Conservation (phyloP, 495 filamentous ascomycete species). For the Lasiosphaeriaceae sp. region DNA sequence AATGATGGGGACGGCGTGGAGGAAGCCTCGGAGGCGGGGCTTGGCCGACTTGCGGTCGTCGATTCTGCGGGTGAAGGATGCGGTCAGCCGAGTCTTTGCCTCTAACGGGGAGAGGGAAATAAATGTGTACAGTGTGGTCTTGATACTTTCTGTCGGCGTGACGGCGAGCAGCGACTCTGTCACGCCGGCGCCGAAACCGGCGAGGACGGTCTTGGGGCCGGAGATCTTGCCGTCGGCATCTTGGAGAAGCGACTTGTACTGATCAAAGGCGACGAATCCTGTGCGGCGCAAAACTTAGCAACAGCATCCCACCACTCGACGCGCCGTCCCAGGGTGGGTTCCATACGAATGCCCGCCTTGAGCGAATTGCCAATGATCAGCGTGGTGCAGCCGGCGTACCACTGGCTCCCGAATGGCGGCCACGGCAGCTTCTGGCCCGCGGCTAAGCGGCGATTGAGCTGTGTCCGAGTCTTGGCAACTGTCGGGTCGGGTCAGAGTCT, state of each 20-base stretch:
- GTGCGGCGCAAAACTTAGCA: background rate
- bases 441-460: constrained; percentile 82
- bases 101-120: background rate
- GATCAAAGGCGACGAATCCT: constrained; percentile 96
- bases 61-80: constrained; percentile 52
- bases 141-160: constrained; percentile 96
- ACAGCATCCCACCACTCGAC: background rate
- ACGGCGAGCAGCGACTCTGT: constrained; percentile 92
- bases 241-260: constrained; percentile 76
- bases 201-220: constrained; percentile 84
- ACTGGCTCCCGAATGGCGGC: constrained; percentile 89
- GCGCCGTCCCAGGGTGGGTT: background rate
- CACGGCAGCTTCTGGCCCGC: constrained; percentile 86
- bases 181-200: constrained; percentile 90
- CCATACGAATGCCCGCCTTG: constrained; percentile 89
- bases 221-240: constrained; percentile 87
- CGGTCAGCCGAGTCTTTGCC: background rate
- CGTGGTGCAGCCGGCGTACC: constrained; percentile 98
- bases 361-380: constrained; percentile 93
- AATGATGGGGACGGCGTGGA: constrained; percentile 86
- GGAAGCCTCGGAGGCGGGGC: constrained; percentile 85
- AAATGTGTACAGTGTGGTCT: constrained; percentile 79
- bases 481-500: constrained; percentile 14
- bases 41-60: constrained; percentile 89
- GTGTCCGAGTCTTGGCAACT: constrained; percentile 91